Evolutionary conservation across 495 filamentous ascomycete genomes (phyloP).

Genomic region (Rhizodiscina lignyota): DNA sequence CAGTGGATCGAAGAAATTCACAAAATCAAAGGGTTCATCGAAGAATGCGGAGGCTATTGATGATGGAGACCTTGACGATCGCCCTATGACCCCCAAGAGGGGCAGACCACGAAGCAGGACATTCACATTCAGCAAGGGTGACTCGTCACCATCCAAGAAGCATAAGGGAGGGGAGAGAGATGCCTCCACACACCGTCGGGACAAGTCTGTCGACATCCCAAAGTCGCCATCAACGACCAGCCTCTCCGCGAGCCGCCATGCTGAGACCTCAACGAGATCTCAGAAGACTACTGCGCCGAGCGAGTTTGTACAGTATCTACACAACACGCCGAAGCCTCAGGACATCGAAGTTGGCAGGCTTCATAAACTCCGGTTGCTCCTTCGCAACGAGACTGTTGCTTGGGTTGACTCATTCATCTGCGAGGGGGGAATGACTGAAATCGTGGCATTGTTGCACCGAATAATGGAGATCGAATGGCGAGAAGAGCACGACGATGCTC

Average conservation of each 20-base stretch:
- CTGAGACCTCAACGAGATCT: too few species aligned
- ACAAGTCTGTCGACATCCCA: conserved; percentile 23
- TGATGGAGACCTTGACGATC: too few species aligned
- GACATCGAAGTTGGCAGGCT: conserved; percentile 80
- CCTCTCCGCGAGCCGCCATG: conserved; percentile 10
- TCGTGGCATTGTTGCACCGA: conserved; percentile 68
- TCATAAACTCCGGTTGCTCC: conserved; percentile 78
- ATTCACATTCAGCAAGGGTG: conserved; percentile 53
- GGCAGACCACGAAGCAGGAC: conserved; percentile 51
- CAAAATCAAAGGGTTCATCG: neutral
- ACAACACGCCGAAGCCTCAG: conserved; percentile 61
- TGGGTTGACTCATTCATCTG: conserved; percentile 89
- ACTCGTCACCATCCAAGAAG: conserved; percentile 41
- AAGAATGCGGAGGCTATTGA: too few species aligned
- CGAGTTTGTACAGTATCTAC: conserved; percentile 70
- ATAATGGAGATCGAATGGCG: conserved; percentile 95
- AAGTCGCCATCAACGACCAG: conserved; percentile 29
- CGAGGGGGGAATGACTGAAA: conserved; percentile 81
- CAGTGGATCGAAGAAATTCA: conserved; percentile 2
- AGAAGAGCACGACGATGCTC: conserved; percentile 89
- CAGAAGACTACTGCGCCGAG: conserved; percentile 33
- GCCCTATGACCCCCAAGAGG: conserved; percentile 18
- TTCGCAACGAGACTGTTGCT: conserved; percentile 84
- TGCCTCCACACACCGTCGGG: conserved; percentile 21
- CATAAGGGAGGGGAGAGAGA: conserved; percentile 32